Evolutionary conservation across 768 basidiomycete genomes (phyloP).

Genomic region (Termitomyces sp.): DNA sequence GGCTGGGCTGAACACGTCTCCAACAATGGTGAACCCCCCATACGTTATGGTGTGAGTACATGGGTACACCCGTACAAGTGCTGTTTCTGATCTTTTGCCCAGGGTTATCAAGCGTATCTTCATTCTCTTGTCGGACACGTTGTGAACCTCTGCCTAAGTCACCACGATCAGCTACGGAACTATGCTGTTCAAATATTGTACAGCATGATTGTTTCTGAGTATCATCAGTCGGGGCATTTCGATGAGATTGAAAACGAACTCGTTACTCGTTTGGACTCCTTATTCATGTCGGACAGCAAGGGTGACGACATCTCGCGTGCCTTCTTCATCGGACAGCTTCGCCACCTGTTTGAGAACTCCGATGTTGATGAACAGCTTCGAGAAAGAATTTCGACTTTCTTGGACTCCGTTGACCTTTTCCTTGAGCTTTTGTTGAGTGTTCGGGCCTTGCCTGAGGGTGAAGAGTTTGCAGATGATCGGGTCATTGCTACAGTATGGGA

Average conservation of each 20-base stretch:
- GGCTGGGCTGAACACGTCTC: conserved; percentile 66
- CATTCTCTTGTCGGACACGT: conserved; percentile 84
- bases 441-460: conserved; percentile 84
- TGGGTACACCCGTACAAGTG: not conserved
- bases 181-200: conserved; percentile 91
- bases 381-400: conserved; percentile 71
- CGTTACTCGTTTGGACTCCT: conserved; percentile 81
- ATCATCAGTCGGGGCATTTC: conserved; percentile 79
- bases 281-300: conserved; percentile 93
- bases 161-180: conserved; percentile 87
- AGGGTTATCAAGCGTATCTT: conserved; percentile 84
- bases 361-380: conserved; percentile 77
- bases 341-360: conserved; percentile 82
- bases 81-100: conserved; percentile 10
- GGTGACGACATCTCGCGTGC: conserved; percentile 87
- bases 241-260: conserved; percentile 89
- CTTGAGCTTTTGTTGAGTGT: conserved; percentile 85
- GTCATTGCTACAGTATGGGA: conserved; percentile 80
- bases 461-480: conserved; percentile 92
- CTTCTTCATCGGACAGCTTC: conserved; percentile 88
- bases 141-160: conserved; percentile 88
- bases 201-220: conserved; percentile 93
- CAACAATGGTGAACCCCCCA: conserved; percentile 45
- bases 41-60: conserved; percentile 65
- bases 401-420: conserved; percentile 90